A percentile compares a stretch with the other conserved stretches of the same genome.
phyloP scores from a whole-genome alignment of 192 early-diverging fungal species.

The Coemansia guatemalensis region DNA sequence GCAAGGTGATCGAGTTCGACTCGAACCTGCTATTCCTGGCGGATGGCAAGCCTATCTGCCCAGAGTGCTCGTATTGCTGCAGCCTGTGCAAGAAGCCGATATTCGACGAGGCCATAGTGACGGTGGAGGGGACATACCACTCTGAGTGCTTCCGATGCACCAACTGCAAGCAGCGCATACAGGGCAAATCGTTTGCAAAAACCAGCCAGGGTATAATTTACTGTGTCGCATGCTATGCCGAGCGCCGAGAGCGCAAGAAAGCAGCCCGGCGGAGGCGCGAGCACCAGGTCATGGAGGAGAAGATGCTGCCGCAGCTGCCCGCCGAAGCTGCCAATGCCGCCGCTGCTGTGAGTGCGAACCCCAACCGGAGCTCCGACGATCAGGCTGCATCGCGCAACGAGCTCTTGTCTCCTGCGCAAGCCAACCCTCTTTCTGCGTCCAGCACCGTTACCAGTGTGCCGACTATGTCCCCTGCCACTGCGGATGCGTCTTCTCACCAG shows the following conservation, averaged over 20 bases:
- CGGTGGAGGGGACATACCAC: slow-evolving; percentile 78
- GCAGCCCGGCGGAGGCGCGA: slow-evolving; percentile 56
- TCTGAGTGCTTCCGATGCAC: slow-evolving; percentile 79
- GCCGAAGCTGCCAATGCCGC: slow-evolving; percentile 21
- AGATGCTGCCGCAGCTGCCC: slow-evolving; percentile 51
- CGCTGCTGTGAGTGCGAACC: slow-evolving; percentile 2
- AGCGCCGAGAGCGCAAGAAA: slow-evolving; percentile 66
- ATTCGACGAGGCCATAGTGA: slow-evolving; percentile 82
- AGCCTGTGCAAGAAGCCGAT: slow-evolving; percentile 70
- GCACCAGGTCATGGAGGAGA: slow-evolving; percentile 45
- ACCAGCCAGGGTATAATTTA: slow-evolving; percentile 76
- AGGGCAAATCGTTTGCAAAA: slow-evolving; percentile 76
- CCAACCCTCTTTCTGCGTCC: background rate
- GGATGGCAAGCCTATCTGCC: slow-evolving; percentile 81
- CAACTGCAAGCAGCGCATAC: slow-evolving; percentile 69
- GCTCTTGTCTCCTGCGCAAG: background rate
- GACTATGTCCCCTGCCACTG: slow-evolving; percentile 4
- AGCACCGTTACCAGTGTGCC: slow-evolving; percentile 11
- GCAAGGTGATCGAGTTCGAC: slow-evolving; percentile 69
- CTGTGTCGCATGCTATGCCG: slow-evolving; percentile 71
- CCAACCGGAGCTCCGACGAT: slow-evolving; percentile 6
- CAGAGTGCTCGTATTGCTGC: slow-evolving; percentile 79
- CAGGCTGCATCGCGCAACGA: background rate
- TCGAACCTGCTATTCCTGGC: slow-evolving; percentile 73
- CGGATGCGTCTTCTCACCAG: background rate